Base-by-base conservation (phyloP, 441 rosid species). In the Theobroma grandiflorum region DNA sequence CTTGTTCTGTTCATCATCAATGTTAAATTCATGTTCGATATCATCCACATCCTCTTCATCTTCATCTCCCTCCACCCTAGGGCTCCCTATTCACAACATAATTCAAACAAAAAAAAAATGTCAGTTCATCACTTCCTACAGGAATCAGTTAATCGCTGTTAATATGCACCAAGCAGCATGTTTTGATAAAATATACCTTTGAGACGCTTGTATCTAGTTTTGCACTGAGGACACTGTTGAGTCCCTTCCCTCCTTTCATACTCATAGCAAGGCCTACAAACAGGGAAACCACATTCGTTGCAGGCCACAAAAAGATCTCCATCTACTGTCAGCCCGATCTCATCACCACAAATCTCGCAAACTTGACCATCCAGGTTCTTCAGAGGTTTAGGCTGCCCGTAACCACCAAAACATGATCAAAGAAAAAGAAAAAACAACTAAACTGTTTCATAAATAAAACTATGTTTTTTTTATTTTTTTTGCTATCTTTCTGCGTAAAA, bases 271-370 rank as follows among this genome's bases (percentile, higher is more conserved):
- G 98, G 98, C 80, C 98, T 90, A 49, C 98, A 94, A 73, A 84
- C 97, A 0, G 99, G 99, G 57, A 94, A 96, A 43, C 97, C 99
- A 72, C 99, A 96, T 86, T 96, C 99, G 42, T 96, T 95, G 88
- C 99, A 96, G n/a, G 98, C 99, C 12, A 96, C 98, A 58, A 96
- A 96, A 62, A 96, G 77, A 82, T 96, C 99, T 83, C 98, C 98
- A 8, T 95, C 99, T 8, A 88, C 98, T 3, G 96, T 96, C 11
- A 95, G 63, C 14, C 98, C 99, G 26, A 94, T 81, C 78, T 88
- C 86, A 73, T 96, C 98, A 0, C 98, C 98, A 18, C 99, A 96
- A 70, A 96, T 96, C 90, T 96, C 98, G 74, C 99, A 96, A n/a
- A 90, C 88, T 84, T 94, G 99, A 18, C 94, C 98, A 72, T 94